Conservation (phyloP, 495 filamentous ascomycete genomes). For the Hypoxylon trugodes region DNA sequence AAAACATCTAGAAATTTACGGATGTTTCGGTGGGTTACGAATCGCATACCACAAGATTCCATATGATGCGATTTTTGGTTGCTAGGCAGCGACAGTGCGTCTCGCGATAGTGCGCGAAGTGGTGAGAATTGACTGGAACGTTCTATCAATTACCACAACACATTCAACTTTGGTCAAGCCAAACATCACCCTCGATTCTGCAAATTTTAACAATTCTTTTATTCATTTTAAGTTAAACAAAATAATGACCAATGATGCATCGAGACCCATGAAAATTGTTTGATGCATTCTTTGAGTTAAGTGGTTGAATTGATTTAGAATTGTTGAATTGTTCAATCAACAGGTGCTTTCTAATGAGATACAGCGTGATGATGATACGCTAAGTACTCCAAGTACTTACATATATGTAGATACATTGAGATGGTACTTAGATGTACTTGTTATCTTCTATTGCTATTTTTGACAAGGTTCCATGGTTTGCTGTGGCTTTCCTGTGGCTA, state of each 20-base stretch:
- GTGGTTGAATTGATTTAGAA: slow-evolving; percentile 2
- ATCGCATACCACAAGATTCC: slow-evolving; percentile 13
- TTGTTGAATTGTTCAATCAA: too few relatives aligned
- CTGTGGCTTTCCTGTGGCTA: slow-evolving; percentile 10
- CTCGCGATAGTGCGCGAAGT: slow-evolving; percentile 35
- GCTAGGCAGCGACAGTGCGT: slow-evolving; percentile 6
- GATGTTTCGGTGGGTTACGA: slow-evolving; percentile 25
- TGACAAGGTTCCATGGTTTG: background rate
- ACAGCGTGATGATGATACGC: background rate
- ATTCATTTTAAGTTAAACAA: background rate
- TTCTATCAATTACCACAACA: slow-evolving; percentile 27
- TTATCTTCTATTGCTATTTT: background rate
- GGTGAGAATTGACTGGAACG: slow-evolving; percentile 38
- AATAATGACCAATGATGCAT: slow-evolving; percentile 6
- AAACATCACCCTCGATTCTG: background rate
- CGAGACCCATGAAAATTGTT: background rate
- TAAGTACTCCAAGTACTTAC: background rate
- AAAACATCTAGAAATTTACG: slow-evolving; percentile 29
- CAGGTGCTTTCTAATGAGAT: background rate
- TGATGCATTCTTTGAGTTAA: background rate
- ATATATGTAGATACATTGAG: background rate
- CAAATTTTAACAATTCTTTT: background rate
- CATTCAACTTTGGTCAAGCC: background rate
- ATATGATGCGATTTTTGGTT: slow-evolving; percentile 14
- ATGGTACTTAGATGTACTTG: background rate